Percentiles rank a stretch among this genome's conserved stretches.
Evolutionary conservation across 169 alveolate genomes (phyloP).

Genomic region (Theileria orientalis): DNA sequence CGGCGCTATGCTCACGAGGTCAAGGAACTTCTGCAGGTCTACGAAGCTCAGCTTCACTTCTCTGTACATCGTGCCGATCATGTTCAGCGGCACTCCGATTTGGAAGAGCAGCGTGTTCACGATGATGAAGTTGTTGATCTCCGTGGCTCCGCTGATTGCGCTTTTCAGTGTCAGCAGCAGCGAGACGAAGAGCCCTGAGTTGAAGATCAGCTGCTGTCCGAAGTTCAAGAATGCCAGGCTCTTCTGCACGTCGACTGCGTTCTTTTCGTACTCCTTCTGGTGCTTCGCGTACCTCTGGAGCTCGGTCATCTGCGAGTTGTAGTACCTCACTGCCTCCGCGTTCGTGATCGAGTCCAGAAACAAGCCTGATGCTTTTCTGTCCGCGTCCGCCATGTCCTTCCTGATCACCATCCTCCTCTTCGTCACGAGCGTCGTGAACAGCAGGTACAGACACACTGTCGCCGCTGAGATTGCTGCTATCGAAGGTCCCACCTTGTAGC

Average conservation of each 20-base stretch:
- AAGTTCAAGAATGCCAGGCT: constrained; percentile 73
- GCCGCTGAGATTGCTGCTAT: constrained; percentile 76
- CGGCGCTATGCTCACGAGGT: constrained; percentile 39
- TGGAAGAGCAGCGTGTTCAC: constrained; percentile 76
- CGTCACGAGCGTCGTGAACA: constrained; percentile 79
- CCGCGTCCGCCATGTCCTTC: constrained; percentile 78
- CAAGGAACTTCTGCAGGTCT: constrained; percentile 68
- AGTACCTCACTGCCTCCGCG: constrained; percentile 79
- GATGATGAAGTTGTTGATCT: constrained; percentile 67
- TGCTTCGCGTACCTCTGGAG: constrained; percentile 65
- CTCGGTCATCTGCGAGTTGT: constrained; percentile 71
- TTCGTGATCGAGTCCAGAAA: constrained; percentile 79
- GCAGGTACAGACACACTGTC: constrained; percentile 75
- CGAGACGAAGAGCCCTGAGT: constrained; percentile 72
- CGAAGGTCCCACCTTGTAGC: constrained; percentile 81
- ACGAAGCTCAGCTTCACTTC: constrained; percentile 75
- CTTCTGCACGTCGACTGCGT: constrained; percentile 75
- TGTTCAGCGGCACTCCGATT: constrained; percentile 76
- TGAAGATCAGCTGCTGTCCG: constrained; percentile 76
- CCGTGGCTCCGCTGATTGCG: constrained; percentile 64
- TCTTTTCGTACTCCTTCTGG: constrained; percentile 69
- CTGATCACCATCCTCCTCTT: constrained; percentile 76
- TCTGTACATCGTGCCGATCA: constrained; percentile 79
- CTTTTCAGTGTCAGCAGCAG: constrained; percentile 62
- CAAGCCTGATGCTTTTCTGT: constrained; percentile 79